Evolutionary conservation across 352 stramenopile species (phyloP).

Genomic region (Phytophthora ramorum): DNA sequence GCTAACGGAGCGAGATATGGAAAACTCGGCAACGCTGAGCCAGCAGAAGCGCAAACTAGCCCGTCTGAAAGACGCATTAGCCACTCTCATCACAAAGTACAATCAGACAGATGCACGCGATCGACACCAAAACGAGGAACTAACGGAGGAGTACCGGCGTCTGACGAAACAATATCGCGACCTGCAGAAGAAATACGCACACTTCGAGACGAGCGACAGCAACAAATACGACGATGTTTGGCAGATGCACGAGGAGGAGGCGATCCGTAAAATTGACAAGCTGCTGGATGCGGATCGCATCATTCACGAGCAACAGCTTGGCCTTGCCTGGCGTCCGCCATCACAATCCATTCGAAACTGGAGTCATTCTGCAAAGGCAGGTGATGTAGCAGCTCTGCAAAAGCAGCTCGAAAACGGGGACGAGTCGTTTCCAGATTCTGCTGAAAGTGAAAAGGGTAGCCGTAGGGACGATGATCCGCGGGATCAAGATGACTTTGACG

Average conservation of each 20-base stretch:
- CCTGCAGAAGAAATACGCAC: conserved; percentile 94
- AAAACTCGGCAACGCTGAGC: conserved; percentile 93
- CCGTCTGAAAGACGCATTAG: conserved; percentile 93
- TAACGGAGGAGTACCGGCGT: conserved; percentile 94
- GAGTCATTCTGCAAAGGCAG: conserved; percentile 41
- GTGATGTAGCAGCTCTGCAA: conserved; percentile 18
- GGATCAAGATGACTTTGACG: conserved; percentile 38
- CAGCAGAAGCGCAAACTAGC: conserved; percentile 95
- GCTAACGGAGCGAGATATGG: conserved; percentile 94
- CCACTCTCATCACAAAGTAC: conserved; percentile 91
- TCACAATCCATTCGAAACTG: conserved; percentile 59
- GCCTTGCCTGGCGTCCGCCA: conserved; percentile 77
- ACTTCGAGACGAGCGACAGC: conserved; percentile 93
- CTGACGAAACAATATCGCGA: conserved; percentile 97
- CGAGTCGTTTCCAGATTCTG: conserved; percentile 14
- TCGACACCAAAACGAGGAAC: conserved; percentile 90
- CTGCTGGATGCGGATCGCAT: conserved; percentile 90
- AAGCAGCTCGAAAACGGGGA: conserved; percentile 31
- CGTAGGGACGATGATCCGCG: conserved; percentile 31
- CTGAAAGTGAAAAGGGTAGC: conserved; percentile 27
- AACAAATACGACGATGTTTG: conserved; percentile 91
- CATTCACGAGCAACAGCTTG: conserved; percentile 93
- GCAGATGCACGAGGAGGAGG: conserved; percentile 93
- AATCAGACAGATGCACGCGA: conserved; percentile 91
- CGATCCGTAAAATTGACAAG: conserved; percentile 83